Base-by-base conservation (phyloP, 176 grass and related monocot species). In the Triticum timopheevii region DNA sequence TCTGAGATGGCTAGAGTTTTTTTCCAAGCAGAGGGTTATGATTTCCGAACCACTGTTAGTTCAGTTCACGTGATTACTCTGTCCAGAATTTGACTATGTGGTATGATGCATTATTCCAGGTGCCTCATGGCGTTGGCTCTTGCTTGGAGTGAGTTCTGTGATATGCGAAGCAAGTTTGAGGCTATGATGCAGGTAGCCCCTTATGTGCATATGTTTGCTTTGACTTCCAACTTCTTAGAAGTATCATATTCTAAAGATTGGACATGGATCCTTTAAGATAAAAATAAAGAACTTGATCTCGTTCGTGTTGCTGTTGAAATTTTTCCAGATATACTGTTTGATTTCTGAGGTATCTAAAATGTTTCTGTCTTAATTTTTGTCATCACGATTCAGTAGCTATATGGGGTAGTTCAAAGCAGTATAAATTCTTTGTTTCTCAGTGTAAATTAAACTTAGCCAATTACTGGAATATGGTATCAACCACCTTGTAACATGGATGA, bases 131-230 rank as follows among this genome's bases (percentile, higher is more conserved):
- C 89, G 31, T 82, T 94, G 82, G 45, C 90, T 80, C 45, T 92
- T 78, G 82, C 94, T 44, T 90, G 79, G 81, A 88, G 63, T 82
- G 90, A 97, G 78, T 97, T 90, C 91, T 86, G 70, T 90, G 89
- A 84, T 59, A 19, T 91, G 16, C 78, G 80, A 38, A 92, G 79
- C 82, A 94, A 94, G 76, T 93, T 97, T 64, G 82, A 80, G 50
- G 87, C 74, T 73, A 97, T 97, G 95, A 78, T 97, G 80, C 92
- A 97, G 95, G 95, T 97, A 90, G 10, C 61, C 59, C 33, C 9
- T 47, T 78, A n/a, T 24, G 13, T 15, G 23, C 70, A 56, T 74
- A 59, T 31, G 25, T 72, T 69, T 38, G 12, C 50, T 86, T 88
- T 70, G 22, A 7, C 34, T 80, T 80, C 3, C 8, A 59, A 5